Evolutionary conservation across 768 basidiomycete species (phyloP).

Genomic region (Dacryopinax primogenitus): DNA sequence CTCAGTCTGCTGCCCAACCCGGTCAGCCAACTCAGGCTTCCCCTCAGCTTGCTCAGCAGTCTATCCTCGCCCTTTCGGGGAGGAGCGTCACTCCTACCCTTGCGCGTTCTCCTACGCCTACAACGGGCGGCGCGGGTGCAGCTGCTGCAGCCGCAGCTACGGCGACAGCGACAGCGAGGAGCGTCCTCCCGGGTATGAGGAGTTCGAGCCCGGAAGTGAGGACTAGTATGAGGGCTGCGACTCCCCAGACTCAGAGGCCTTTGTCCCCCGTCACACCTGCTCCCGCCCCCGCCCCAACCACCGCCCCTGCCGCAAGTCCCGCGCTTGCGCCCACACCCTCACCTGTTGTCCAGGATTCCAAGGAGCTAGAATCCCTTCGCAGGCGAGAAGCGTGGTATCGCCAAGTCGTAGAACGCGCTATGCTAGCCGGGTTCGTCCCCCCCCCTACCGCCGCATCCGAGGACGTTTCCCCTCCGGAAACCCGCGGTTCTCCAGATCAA

Average conservation of each 20-base stretch:
- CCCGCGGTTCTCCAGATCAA: too few species aligned
- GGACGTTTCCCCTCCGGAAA: too few species aligned
- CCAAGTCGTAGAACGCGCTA: constrained; percentile 61
- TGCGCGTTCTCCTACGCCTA: background rate
- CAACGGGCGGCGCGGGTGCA: background rate
- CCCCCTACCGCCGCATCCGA: too few species aligned
- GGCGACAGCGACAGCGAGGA: too few species aligned
- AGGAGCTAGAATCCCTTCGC: constrained; percentile 61
- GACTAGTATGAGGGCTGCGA: background rate
- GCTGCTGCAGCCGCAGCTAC: background rate
- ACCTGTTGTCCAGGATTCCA: background rate
- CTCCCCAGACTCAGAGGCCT: background rate
- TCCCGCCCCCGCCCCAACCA: background rate
- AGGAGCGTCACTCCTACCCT: background rate
- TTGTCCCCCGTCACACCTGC: background rate
- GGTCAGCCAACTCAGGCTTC: background rate
- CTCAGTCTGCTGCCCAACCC: background rate
- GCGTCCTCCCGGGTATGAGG: too few species aligned
- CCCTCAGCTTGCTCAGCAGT: background rate
- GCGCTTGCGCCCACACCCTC: background rate
- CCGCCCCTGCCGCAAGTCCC: background rate
- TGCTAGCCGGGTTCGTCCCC: constrained; percentile 63
- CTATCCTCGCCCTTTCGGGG: background rate
- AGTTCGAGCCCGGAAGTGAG: background rate
- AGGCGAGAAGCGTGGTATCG: constrained; percentile 78